Conservation (phyloP, 495 filamentous ascomycete species). For the Xylaria intraflava region DNA sequence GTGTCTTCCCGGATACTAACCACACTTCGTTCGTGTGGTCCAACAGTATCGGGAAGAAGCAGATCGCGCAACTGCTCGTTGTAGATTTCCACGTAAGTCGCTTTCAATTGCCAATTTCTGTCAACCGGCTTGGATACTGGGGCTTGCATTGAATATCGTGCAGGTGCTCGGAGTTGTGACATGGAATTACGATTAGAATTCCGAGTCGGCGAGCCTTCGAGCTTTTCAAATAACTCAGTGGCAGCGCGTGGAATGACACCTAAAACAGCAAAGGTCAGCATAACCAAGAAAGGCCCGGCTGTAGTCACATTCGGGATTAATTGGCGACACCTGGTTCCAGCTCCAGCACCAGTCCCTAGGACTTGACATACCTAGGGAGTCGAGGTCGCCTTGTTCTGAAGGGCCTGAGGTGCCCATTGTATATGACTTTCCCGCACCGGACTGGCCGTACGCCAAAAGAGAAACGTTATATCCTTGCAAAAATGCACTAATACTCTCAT, state of each 20-base stretch:
- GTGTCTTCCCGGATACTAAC: constrained; percentile 88
- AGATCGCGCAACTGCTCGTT: constrained; percentile 93
- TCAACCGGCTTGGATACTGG: constrained; percentile 51
- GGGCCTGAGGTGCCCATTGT: constrained; percentile 98
- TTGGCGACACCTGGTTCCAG: neutral
- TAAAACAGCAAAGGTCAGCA: constrained; percentile 28
- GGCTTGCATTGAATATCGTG: constrained; percentile 64
- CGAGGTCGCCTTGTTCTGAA: constrained; percentile 63
- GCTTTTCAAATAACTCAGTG: constrained; percentile 76
- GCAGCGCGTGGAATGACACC: constrained; percentile 93
- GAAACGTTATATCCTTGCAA: constrained; percentile 98
- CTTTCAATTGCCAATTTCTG: constrained; percentile 88
- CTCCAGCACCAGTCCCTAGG: neutral
- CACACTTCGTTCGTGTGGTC: constrained; percentile 57
- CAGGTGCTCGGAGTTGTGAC: constrained; percentile 74
- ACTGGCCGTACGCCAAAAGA: constrained; percentile 94
- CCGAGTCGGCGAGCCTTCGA: constrained; percentile 52
- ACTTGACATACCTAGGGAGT: constrained; percentile 63
- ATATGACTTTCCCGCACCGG: constrained; percentile 99
- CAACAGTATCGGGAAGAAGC: constrained; percentile 68
- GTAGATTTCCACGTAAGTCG: constrained; percentile 99
- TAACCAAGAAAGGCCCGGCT: neutral
- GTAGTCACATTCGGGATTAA: no score
- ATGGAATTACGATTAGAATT: constrained; percentile 56
- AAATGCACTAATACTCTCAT: constrained; percentile 86